phyloP scores from a whole-genome alignment of 257 asterid species.

The Nicotiana tomentosiformis region DNA sequence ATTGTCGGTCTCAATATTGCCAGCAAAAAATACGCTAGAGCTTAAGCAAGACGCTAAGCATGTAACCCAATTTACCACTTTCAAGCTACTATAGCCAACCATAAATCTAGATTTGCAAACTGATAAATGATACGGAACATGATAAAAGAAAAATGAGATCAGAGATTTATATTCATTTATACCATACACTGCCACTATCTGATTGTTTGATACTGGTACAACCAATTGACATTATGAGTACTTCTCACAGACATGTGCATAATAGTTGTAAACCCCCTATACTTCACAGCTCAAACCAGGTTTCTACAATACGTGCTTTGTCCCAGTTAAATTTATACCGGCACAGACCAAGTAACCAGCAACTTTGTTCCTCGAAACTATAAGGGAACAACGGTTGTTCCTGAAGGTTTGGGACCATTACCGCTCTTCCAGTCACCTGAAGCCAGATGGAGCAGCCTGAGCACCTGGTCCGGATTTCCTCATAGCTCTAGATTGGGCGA shows the following conservation, averaged over 20 bases:
- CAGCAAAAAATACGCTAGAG: not conserved
- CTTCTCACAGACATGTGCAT: not conserved
- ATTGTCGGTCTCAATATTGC: not conserved
- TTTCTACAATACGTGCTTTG: not conserved
- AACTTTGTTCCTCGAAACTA: not conserved
- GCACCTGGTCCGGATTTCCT: conserved; percentile 48
- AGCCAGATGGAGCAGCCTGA: conserved; percentile 64
- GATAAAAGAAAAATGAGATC: not conserved
- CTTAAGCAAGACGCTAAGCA: not conserved
- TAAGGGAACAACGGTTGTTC: not conserved
- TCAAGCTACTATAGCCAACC: not conserved
- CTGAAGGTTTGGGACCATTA: not conserved
- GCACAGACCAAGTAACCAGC: not conserved
- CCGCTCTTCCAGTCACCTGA: conserved; percentile 28
- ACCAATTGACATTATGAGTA: not conserved
- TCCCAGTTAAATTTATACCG: not conserved
- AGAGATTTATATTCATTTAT: not conserved
- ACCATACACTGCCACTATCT: not conserved
- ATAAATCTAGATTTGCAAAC: not conserved
- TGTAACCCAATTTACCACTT: not conserved
- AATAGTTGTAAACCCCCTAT: not conserved
- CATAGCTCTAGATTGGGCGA: conserved; percentile 66
- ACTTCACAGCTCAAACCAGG: not conserved
- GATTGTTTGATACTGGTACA: not conserved
- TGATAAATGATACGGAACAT: not conserved